Conservation (phyloP, 768 basidiomycete species). For the Leccinum longicurvipes region DNA sequence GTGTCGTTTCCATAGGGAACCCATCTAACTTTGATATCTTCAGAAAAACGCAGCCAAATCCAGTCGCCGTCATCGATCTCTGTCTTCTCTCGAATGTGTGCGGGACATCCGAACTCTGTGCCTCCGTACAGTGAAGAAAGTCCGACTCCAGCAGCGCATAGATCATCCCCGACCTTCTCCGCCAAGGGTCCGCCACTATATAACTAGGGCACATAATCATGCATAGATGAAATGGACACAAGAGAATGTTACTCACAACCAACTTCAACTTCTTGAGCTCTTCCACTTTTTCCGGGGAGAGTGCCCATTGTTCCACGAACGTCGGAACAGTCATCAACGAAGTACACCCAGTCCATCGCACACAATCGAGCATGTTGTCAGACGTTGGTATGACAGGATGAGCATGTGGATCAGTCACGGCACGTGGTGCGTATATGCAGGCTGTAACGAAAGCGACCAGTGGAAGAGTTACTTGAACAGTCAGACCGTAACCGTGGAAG, state of each 20-base stretch:
- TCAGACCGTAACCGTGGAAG: constrained; percentile 38
- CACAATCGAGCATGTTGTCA: constrained; percentile 19
- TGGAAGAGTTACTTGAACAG: constrained; percentile 30
- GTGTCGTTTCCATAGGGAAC: constrained; percentile 29
- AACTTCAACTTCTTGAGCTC: constrained; percentile 15
- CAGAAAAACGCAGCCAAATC: constrained; percentile 9
- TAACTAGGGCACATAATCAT: background rate
- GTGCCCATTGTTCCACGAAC: constrained; percentile 14
- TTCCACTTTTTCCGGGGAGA: constrained; percentile 11
- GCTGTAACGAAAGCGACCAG: constrained; percentile 26
- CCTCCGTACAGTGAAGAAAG: constrained; percentile 16
- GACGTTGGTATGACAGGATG: constrained; percentile 20
- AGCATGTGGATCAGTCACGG: background rate
- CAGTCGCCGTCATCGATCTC: constrained; percentile 17
- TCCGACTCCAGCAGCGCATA: constrained; percentile 17
- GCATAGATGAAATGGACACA: background rate
- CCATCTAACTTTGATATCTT: constrained; percentile 25
- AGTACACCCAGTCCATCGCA: constrained; percentile 5
- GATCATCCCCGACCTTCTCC: constrained; percentile 10
- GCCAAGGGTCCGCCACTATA: constrained; percentile 16
- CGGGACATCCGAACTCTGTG: constrained; percentile 19
- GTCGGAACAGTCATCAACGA: constrained; percentile 18
- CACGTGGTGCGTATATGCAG: constrained; percentile 33
- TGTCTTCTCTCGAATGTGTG: background rate
- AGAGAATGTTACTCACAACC: constrained; percentile 13